These are phyloP conservation scores for Lodderomyces pseudojiufengensis DNA, from an alignment of 1,139 yeast species.

Conservation along the genomic window DNA sequence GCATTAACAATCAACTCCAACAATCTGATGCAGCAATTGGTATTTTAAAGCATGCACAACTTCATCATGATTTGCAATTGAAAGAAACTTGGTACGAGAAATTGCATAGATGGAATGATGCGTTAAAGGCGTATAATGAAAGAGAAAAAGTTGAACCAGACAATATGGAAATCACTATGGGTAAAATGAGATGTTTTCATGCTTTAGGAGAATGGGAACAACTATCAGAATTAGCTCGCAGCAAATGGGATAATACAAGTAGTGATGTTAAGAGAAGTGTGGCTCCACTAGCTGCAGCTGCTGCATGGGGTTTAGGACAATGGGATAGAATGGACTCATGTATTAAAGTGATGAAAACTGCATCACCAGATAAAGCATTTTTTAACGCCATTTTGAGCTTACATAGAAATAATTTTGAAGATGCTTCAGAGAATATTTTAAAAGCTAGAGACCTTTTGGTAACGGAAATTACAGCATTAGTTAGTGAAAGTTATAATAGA, in stretches of 20 bases:
- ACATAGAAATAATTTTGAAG: constrained; percentile 82
- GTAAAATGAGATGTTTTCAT: constrained; percentile 95
- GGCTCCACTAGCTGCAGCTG: constrained; percentile 98
- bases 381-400: constrained; percentile 85
- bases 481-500: constrained; percentile 92
- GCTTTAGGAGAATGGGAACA: constrained; percentile 99
- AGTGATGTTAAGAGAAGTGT: constrained; percentile 77
- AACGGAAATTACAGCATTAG: constrained; percentile 91
- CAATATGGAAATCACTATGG: constrained; percentile 82
- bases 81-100: constrained; percentile 98
- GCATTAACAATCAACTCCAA: constrained; percentile 89
- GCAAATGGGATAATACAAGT: constrained; percentile 75
- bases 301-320: constrained; percentile 97
- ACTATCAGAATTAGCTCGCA: constrained; percentile 77
- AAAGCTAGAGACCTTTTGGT: constrained; percentile 86
- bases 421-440: constrained; percentile 73
- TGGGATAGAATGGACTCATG: constrained; percentile 97
- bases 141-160: constrained; percentile 57
- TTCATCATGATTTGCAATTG: constrained; percentile 85
- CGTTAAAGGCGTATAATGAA: constrained; percentile 81
- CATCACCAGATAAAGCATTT: constrained; percentile 92
- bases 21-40: constrained; percentile 99
- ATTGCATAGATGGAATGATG: constrained; percentile 97
- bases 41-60: constrained; percentile 90
- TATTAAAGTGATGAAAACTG: constrained; percentile 83